Conservation (phyloP, 2,329 filamentous ascomycete genomes). For the Xylariaceae sp. region DNA sequence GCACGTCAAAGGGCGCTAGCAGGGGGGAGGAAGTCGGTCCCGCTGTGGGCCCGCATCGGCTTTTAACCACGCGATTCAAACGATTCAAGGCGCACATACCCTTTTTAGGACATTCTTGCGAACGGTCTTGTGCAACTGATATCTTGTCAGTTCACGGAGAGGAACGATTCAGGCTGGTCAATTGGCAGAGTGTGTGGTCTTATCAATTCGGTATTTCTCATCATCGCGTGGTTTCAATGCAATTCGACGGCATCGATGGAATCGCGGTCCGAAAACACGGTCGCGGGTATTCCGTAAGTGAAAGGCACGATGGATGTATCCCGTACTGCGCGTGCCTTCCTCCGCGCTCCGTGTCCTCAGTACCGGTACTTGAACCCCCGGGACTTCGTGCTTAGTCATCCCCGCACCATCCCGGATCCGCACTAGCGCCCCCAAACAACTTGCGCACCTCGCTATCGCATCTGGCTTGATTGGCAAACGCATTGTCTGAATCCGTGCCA, state of each 20-base stretch:
- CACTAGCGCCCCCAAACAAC: neutral
- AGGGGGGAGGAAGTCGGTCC: neutral
- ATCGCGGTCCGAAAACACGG: too few species aligned
- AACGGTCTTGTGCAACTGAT: conserved; percentile 1
- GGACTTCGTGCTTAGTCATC: neutral
- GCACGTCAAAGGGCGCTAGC: neutral
- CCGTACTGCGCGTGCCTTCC: too few species aligned
- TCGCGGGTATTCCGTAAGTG: too few species aligned
- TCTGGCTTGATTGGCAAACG: neutral
- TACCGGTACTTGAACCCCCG: neutral
- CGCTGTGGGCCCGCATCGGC: neutral
- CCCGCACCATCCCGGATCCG: too few species aligned
- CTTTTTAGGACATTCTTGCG: conserved; percentile 24
- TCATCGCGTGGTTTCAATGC: too few species aligned
- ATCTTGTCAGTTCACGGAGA: too few species aligned
- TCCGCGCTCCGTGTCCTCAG: too few species aligned
- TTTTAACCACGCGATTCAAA: neutral
- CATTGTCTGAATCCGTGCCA: neutral
- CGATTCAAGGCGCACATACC: neutral
- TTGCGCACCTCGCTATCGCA: neutral
- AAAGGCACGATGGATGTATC: too few species aligned
- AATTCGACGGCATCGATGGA: too few species aligned
- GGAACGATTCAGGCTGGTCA: too few species aligned
- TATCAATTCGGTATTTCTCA: too few species aligned
- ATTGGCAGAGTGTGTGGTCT: too few species aligned